phyloP scores from a whole-genome alignment of 2,329 filamentous ascomycete species.

The Chaetoscypha palmicola region DNA sequence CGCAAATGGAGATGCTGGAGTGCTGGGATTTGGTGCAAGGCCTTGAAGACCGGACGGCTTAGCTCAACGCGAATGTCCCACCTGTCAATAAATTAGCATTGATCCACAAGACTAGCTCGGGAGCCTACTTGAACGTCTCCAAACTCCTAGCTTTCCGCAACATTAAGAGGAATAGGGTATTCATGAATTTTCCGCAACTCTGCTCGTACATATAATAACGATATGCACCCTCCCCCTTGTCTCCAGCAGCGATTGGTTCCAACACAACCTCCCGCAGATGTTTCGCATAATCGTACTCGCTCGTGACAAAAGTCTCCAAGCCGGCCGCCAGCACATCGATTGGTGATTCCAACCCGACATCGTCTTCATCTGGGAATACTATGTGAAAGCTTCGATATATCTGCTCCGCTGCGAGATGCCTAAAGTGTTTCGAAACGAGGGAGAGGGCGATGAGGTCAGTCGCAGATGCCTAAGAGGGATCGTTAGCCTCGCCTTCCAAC shows the following conservation, averaged over 20 bases:
- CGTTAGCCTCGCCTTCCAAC: conserved; percentile 1
- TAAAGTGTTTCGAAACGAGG: conserved; percentile 51
- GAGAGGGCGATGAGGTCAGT: conserved; percentile 50
- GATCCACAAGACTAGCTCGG: too few species aligned
- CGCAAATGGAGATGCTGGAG: conserved; percentile 50
- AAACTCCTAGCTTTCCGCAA: conserved; percentile 48
- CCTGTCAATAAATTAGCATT: conserved; percentile 29
- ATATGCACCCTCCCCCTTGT: conserved; percentile 47
- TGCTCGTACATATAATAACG: conserved; percentile 46
- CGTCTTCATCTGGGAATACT: conserved; percentile 54
- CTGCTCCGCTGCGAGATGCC: conserved; percentile 48
- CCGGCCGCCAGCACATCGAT: conserved; percentile 51
- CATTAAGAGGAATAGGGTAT: conserved; percentile 50
- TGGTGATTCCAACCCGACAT: conserved; percentile 43
- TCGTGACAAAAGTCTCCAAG: conserved; percentile 55
- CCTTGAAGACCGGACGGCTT: conserved; percentile 49
- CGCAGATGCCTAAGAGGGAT: conserved; percentile 39
- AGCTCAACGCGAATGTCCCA: conserved; percentile 61
- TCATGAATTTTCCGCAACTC: conserved; percentile 58
- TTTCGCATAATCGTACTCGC: conserved; percentile 56
- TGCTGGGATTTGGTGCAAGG: conserved; percentile 46
- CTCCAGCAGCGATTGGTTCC: conserved; percentile 46
- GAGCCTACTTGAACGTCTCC: conserved; percentile 50
- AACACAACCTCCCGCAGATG: conserved; percentile 50
- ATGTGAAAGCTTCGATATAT: conserved; percentile 56